These are phyloP conservation scores for Oidiodendron maius DNA, from an alignment of 495 filamentous ascomycete genomes.

Conservation along the genomic window DNA sequence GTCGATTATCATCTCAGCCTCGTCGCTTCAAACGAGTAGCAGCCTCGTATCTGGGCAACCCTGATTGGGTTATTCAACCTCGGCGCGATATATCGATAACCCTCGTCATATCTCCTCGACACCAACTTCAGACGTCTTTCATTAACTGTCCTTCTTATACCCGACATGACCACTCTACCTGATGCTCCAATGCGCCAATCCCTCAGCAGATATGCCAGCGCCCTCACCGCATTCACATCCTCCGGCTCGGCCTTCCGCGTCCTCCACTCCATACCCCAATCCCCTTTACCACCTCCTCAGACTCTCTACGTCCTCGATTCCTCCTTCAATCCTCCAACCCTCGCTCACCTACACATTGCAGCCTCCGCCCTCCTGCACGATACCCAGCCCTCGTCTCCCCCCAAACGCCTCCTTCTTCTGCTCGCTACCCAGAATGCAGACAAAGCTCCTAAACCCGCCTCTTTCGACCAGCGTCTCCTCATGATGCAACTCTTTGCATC, in stretches of 20 bases:
- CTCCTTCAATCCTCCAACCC: constrained; percentile 90
- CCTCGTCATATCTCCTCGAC: too few relatives aligned
- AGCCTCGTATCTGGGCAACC: too few relatives aligned
- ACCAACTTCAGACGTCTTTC: too few relatives aligned
- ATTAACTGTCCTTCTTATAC: too few relatives aligned
- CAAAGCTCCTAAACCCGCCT: constrained; percentile 77
- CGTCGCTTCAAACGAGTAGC: too few relatives aligned
- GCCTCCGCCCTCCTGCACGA: constrained; percentile 54
- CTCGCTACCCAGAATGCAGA: constrained; percentile 91
- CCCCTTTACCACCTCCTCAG: constrained; percentile 12
- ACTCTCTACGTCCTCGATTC: constrained; percentile 83
- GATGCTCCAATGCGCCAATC: constrained; percentile 5
- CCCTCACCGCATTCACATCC: constrained; percentile 15
- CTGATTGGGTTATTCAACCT: too few relatives aligned
- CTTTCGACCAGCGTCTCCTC: constrained; percentile 71
- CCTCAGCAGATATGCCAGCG: constrained; percentile 12
- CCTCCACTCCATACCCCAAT: constrained; percentile 11
- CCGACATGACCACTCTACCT: constrained; percentile 1
- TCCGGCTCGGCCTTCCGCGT: constrained; percentile 17
- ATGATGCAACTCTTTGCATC: constrained; percentile 83
- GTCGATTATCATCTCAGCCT: constrained; percentile 4
- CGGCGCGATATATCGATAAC: too few relatives aligned
- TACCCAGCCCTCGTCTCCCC: constrained; percentile 10
- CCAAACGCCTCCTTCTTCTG: constrained; percentile 65
- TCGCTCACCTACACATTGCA: constrained; percentile 74